These are phyloP conservation scores for Amborella trichopoda DNA, from an alignment of 164 flowering plant genomes.

Conservation along the genomic window DNA sequence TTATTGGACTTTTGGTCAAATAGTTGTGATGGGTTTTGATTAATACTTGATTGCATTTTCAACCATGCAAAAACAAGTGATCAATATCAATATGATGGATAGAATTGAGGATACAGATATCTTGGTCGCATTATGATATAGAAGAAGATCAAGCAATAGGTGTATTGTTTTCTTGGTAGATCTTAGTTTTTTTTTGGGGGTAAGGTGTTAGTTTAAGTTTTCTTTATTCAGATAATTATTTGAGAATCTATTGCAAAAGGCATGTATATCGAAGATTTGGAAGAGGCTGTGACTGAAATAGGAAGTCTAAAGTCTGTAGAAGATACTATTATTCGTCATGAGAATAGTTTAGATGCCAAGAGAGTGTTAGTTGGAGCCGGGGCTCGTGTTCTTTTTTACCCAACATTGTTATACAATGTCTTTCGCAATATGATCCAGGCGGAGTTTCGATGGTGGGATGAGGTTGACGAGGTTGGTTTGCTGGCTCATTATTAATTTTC, in stretches of 20 bases:
- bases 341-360: slow-evolving; percentile 29
- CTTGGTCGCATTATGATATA: too few species aligned
- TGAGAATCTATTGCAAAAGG: slow-evolving; percentile 14
- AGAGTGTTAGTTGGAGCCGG: slow-evolving; percentile 66
- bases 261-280: slow-evolving; percentile 67
- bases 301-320: slow-evolving; percentile 11
- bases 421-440: slow-evolving; percentile 70
- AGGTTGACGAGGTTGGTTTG: slow-evolving; percentile 57
- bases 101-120: too few species aligned
- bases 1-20: too few species aligned
- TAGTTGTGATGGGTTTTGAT: too few species aligned
- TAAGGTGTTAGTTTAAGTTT: background rate
- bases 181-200: too few species aligned
- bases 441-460: slow-evolving; percentile 94
- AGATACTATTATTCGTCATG: slow-evolving; percentile 5
- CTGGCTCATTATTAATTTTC: too few species aligned
- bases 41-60: too few species aligned
- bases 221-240: background rate
- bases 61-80: too few species aligned
- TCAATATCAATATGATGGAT: too few species aligned
- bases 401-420: slow-evolving; percentile 77
- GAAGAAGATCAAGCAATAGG: too few species aligned
- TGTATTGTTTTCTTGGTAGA: too few species aligned
- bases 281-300: slow-evolving; percentile 17
- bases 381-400: slow-evolving; percentile 75